Conservation (phyloP, 2,329 filamentous ascomycete genomes). For the Calonectria honghensis region DNA sequence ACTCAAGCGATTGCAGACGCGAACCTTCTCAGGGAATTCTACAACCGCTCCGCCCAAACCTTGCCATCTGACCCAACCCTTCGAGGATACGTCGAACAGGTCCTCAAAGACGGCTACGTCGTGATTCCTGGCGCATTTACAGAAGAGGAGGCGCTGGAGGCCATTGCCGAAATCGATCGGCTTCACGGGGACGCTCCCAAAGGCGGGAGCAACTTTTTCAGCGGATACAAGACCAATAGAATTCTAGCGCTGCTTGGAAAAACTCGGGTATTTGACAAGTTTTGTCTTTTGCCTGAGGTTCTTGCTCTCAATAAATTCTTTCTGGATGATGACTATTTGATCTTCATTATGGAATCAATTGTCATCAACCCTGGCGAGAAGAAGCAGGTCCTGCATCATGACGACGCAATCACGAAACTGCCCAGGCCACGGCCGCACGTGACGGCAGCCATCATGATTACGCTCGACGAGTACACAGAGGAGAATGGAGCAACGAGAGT, state of each 20-base stretch:
- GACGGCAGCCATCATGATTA: constrained; percentile 33
- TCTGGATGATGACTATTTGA: constrained; percentile 31
- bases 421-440: constrained; percentile 30
- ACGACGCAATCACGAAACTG: constrained; percentile 28
- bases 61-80: constrained; percentile 23
- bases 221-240: constrained; percentile 34
- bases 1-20: constrained; percentile 22
- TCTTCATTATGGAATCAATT: constrained; percentile 38
- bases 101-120: constrained; percentile 30
- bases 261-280: constrained; percentile 37
- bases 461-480: constrained; percentile 38
- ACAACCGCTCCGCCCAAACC: constrained; percentile 21
- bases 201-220: constrained; percentile 23
- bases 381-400: constrained; percentile 37
- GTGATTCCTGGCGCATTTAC: constrained; percentile 36
- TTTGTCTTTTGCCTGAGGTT: constrained; percentile 30
- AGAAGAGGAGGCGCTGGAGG: constrained; percentile 23
- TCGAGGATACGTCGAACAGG: constrained; percentile 25
- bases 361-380: constrained; percentile 38
- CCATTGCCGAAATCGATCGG: constrained; percentile 34
- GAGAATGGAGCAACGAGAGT: constrained; percentile 33
- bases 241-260: constrained; percentile 31
- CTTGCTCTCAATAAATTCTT: constrained; percentile 36
- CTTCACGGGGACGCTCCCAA: constrained; percentile 34
- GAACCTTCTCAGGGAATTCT: constrained; percentile 14